Percentiles rank a stretch among this genome's conserved stretches.
Conservation (phyloP, 805 yeast species). For the Blastobotrys terrestris region DNA sequence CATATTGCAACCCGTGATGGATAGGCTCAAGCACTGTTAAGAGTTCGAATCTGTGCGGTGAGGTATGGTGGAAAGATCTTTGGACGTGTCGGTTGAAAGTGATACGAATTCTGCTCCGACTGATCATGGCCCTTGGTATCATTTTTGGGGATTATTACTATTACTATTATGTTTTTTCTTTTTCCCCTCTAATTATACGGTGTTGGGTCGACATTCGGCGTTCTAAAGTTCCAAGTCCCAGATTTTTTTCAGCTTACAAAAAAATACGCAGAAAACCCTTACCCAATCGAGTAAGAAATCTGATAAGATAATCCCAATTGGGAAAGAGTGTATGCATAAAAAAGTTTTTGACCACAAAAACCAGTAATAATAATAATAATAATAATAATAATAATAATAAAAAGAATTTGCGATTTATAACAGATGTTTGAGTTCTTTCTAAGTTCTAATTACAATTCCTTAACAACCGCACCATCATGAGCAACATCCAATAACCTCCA, state of each 20-base stretch:
- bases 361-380: too few relatives aligned
- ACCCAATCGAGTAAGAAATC: background rate
- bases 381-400: too few relatives aligned
- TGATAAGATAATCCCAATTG: background rate
- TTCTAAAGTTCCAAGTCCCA: too few relatives aligned
- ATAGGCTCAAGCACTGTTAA: slow-evolving; percentile 16
- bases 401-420: background rate
- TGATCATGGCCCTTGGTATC: background rate
- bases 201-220: too few relatives aligned
- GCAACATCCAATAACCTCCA: slow-evolving; percentile 88
- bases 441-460: slow-evolving; percentile 5
- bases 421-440: background rate
- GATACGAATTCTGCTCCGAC: background rate
- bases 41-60: slow-evolving; percentile 8
- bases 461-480: slow-evolving; percentile 73
- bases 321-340: background rate
- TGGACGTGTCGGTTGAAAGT: background rate
- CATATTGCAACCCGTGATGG: slow-evolving; percentile 19
- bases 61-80: background rate
- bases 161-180: too few relatives aligned
- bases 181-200: background rate
- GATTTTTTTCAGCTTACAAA: background rate
- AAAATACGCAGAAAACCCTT: background rate
- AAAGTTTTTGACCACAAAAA: too few relatives aligned
- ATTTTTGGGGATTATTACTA: too few relatives aligned